Base-by-base conservation (phyloP, 257 asterid species). In the Lavandula angustifolia region DNA sequence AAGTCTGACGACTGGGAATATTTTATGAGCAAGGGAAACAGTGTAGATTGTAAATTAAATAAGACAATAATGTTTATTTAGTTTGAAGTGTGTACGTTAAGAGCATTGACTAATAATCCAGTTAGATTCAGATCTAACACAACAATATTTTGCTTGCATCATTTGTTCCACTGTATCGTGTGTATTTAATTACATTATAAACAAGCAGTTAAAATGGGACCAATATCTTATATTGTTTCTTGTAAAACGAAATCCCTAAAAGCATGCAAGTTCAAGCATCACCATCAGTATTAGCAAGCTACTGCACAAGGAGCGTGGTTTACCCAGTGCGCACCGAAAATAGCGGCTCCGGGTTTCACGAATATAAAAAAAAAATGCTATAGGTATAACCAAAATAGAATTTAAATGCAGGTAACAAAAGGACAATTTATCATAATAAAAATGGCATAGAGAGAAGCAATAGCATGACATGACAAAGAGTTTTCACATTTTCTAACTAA, bases 101-200 rank as follows among this genome's bases (percentile, higher is more conserved):
- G 40, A 47, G 52, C 73, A 57, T 61, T 70, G 64, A 61, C 61
- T 70, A 53, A 41, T 22, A 22, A 22, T 22, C 38, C 16, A 53
- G 33, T 33, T 7, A 52, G 66, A 47, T 57, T 47, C 52, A 68
- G 59, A 57, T 68, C 68, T 32, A 60, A 35, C 60, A 37, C 38
- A 60, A n/a, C 27, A 37, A 53, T n/a, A 18, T 31, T 17, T 41
- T 6, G 29, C 60, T 49, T 47, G 67, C 22, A 32, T 16, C 54
- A 31, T 34, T 48, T 63, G 17, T 17, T 6, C 12, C 31, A 1
- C 5, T 46, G 44, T 35, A 1, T 11, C 55, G 12, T 10, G 5
- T n/a, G 8, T 8, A n/a, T n/a, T n/a, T n/a, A n/a, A n/a, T 2
- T 16, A 8, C 56, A 33, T 18, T 6, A 11, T 3, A 1, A 50